Evolutionary conservation across 1,139 yeast species (phyloP).

Genomic region (Debaryomycetaceae sp.): DNA sequence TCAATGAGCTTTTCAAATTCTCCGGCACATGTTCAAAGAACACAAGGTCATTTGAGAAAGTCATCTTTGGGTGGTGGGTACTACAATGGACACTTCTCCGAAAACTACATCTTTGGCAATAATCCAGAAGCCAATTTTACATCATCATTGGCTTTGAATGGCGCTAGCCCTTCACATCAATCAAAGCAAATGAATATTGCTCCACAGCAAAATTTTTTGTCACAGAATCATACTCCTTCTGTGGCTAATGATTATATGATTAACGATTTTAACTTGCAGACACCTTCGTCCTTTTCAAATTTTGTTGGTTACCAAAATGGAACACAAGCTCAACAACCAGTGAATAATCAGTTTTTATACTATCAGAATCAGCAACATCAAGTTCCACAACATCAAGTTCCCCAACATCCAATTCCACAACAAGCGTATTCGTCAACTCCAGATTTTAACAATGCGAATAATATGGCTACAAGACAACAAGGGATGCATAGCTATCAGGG

Average conservation of each 20-base stretch:
- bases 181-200: background rate
- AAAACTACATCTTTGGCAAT: conserved; percentile 3
- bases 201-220: background rate
- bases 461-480: background rate
- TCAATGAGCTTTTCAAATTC: background rate
- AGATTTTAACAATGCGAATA: background rate
- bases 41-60: conserved; percentile 1
- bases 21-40: background rate
- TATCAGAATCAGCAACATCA: background rate
- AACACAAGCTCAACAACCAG: background rate
- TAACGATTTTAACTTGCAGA: conserved; percentile 1
- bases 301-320: background rate
- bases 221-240: background rate
- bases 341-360: no score
- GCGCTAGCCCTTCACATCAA: background rate
- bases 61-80: background rate
- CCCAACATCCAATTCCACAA: background rate
- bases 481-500: background rate
- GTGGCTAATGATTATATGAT: conserved; percentile 3
- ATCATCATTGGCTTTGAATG: background rate
- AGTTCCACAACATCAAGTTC: no score
- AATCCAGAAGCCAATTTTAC: background rate
- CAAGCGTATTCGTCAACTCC: background rate
- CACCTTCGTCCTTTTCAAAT: conserved; percentile 1
- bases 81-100: background rate